These are phyloP conservation scores for Saprolegnia diclina DNA, from an alignment of 352 stramenopile genomes.

Conservation along the genomic window DNA sequence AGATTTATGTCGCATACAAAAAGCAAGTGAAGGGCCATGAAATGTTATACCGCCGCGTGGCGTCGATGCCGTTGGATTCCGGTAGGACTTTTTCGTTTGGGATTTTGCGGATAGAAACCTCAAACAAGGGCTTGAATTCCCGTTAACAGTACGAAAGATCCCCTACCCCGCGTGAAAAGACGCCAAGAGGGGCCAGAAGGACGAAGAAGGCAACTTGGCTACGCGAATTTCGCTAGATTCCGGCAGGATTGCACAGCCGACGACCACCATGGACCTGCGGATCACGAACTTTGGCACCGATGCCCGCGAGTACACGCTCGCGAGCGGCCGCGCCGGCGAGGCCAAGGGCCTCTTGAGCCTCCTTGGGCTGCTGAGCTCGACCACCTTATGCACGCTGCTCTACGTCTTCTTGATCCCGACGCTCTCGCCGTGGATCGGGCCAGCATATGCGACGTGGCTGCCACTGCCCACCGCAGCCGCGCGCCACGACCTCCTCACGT, in stretches of 20 bases:
- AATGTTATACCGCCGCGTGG: not conserved
- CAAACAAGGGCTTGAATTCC: not conserved
- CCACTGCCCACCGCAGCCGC: not conserved
- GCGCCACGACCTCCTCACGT: conserved; percentile 1
- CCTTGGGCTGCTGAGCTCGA: not conserved
- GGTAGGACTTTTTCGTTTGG: not conserved
- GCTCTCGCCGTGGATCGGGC: not conserved
- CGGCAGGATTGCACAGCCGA: not conserved
- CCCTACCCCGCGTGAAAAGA: not conserved
- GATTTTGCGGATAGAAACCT: not conserved
- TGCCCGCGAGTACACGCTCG: conserved; percentile 15
- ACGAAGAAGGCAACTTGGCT: not conserved
- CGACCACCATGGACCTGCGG: conserved; percentile 14
- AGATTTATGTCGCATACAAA: not conserved
- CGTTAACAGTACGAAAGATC: not conserved
- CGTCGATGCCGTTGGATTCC: not conserved
- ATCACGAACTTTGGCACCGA: conserved; percentile 24
- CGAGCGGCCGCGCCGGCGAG: not conserved
- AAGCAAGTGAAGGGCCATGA: no score
- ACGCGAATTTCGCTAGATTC: not conserved
- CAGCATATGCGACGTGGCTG: not conserved
- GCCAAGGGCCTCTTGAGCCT: not conserved
- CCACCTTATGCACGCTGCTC: not conserved
- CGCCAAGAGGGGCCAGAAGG: not conserved
- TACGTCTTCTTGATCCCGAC: conserved; percentile 10